Evolutionary conservation across 495 filamentous ascomycete species (phyloP).

Genomic region (Hypoxylon subgilvum): DNA sequence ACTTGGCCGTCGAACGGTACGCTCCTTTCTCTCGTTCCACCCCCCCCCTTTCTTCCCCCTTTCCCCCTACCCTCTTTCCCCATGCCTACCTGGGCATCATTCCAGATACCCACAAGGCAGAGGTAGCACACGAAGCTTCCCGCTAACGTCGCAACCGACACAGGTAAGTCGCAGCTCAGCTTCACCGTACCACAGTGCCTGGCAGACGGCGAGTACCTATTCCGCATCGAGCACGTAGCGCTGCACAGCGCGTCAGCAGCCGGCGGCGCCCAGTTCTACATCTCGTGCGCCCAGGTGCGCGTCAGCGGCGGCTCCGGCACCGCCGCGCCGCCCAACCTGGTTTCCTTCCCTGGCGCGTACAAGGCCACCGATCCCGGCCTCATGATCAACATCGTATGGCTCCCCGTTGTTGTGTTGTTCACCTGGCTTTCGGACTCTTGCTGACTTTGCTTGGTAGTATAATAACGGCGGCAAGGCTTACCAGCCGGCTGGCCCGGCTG

Average conservation of each 20-base stretch:
- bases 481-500: too few relatives aligned
- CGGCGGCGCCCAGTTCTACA: conserved; percentile 62
- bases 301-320: conserved; percentile 51
- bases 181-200: conserved; percentile 58
- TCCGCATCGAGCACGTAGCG: conserved; percentile 64
- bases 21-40: too few relatives aligned
- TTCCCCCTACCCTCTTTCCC: neutral
- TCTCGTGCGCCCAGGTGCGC: conserved; percentile 54
- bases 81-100: neutral
- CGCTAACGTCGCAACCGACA: neutral
- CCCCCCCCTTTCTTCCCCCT: neutral
- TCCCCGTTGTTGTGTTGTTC: too few relatives aligned
- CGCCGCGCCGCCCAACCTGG: conserved; percentile 43
- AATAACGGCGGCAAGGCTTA: too few relatives aligned
- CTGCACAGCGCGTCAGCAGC: conserved; percentile 52
- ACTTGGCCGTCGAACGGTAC: conserved; percentile 55
- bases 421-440: too few relatives aligned
- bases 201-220: conserved; percentile 62
- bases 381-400: conserved; percentile 56
- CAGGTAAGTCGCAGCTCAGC: conserved; percentile 44
- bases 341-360: conserved; percentile 54
- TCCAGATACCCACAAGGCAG: neutral
- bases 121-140: neutral
- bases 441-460: too few relatives aligned
- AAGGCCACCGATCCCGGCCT: conserved; percentile 51